These are phyloP conservation scores for Gossypium raimondii DNA, from an alignment of 345 rosid species.

Conservation along the genomic window DNA sequence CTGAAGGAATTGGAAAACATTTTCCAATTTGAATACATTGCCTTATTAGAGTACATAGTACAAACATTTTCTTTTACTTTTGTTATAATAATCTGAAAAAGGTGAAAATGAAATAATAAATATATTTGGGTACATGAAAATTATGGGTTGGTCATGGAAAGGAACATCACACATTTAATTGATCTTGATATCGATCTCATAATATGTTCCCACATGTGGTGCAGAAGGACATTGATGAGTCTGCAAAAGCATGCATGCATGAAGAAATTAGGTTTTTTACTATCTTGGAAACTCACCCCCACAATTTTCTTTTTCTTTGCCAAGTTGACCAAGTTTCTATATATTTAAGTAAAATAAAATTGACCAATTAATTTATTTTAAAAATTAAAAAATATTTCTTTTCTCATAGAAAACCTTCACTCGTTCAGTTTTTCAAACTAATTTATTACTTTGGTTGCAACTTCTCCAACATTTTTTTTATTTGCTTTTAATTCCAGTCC, in stretches of 20 bases:
- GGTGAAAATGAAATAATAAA: background rate
- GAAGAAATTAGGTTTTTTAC: background rate
- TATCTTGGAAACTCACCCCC: background rate
- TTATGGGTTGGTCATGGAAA: background rate
- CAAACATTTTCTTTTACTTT: background rate
- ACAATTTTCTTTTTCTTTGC: background rate
- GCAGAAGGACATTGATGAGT: constrained; percentile 5
- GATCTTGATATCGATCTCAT: background rate
- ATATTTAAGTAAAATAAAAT: no score
- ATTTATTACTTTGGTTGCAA: no score
- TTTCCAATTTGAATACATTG: background rate
- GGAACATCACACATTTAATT: background rate
- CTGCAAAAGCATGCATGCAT: background rate
- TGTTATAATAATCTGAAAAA: no score
- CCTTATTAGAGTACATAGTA: background rate
- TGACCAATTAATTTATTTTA: no score
- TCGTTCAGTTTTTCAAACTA: no score
- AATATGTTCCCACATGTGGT: background rate
- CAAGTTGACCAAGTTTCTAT: no score
- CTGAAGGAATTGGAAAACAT: no score
- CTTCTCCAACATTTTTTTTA: no score
- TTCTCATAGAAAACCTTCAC: no score
- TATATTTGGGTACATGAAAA: background rate
- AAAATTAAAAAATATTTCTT: no score
- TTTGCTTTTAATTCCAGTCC: no score